Percentiles rank a stretch among this genome's conserved stretches.
Evolutionary conservation across 176 grass and related monocot species (phyloP).

Genomic region (Chloris gayana): DNA sequence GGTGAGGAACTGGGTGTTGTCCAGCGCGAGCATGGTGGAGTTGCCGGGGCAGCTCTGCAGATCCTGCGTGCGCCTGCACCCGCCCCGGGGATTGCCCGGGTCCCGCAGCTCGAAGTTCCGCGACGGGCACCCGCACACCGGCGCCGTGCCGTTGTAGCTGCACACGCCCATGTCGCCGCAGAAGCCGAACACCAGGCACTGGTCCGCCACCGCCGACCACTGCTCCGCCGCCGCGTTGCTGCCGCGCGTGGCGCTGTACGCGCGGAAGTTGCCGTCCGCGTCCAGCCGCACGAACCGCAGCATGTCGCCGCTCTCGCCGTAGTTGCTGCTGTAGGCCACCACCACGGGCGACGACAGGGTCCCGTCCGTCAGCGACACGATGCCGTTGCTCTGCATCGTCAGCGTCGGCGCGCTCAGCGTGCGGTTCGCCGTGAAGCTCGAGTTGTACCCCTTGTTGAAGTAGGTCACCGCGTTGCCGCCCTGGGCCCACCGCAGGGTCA

Average conservation of each 20-base stretch:
- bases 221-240: conserved; percentile 34
- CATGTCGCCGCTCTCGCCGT: conserved; percentile 74
- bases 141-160: conserved; percentile 77
- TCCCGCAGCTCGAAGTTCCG: conserved; percentile 53
- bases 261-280: conserved; percentile 84
- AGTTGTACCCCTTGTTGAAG: conserved; percentile 90
- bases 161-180: conserved; percentile 94
- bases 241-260: conserved; percentile 63
- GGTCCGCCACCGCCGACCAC: conserved; percentile 92
- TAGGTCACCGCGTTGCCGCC: conserved; percentile 38
- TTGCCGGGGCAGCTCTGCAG: conserved; percentile 73
- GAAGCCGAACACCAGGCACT: conserved; percentile 95
- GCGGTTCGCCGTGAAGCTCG: conserved; percentile 60
- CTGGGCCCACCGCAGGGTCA: conserved; percentile 60
- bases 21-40: conserved; percentile 81
- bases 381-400: conserved; percentile 74
- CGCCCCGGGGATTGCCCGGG: conserved; percentile 29
- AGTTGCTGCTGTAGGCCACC: conserved; percentile 94
- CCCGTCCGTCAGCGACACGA: conserved; percentile 68
- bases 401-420: conserved; percentile 66
- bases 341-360: conserved; percentile 50
- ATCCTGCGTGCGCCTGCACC: conserved; percentile 55
- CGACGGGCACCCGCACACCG: conserved; percentile 78
- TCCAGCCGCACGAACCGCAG: conserved; percentile 80
- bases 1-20: conserved; percentile 88